Base-by-base conservation (phyloP, 2,329 filamentous ascomycete genomes). In the Stromatinia cepivora region DNA sequence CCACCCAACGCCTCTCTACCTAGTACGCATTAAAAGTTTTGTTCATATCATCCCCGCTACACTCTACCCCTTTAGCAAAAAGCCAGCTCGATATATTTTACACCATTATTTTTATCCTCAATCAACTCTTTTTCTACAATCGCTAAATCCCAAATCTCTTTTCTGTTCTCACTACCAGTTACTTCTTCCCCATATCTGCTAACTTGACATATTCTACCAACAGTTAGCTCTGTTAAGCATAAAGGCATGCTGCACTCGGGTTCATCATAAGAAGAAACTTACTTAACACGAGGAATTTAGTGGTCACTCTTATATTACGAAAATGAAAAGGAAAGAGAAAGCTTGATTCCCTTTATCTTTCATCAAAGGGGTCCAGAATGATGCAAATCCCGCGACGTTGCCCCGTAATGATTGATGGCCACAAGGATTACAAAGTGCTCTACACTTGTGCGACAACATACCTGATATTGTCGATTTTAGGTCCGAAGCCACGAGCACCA, bases 1-100 rank as follows among this genome's bases (percentile, higher is more conserved):
- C 80, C 73, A 84, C 77, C 1, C 62, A 36, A 89, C 84, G 0
- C 81, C 82, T 50, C 83, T 78, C 76, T n/a, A n/a, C n/a, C n/a
- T n/a, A n/a, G n/a, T 82, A 74, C 3, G 74, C 71, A 77, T 90
- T 90, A 72, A 87, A 81, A 10, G 86, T 89, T 71, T 75, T 75
- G 13, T 81, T 76, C 75, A 81, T 79, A 10, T 84, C 82, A 10
- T 84, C 82, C 89, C 89, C 91, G 52, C 82, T 83, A 7, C 90
- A 84, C 0, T 88, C 89, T 10, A 78, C 79, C 0, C 86, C 86
- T 67, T 84, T 80, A 1, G 83, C 87, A 80, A 91, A 91, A 0
- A 88, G n/a, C n/a, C 84, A 71, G 85, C 80, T 31, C 86, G 80
- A 78, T 91, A 91, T 79, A 86, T 90, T 73, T 82, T 81, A 75